Percentiles rank a stretch among this genome's conserved stretches.
Conservation (phyloP, 495 filamentous ascomycete species). For the Podospora comata region DNA sequence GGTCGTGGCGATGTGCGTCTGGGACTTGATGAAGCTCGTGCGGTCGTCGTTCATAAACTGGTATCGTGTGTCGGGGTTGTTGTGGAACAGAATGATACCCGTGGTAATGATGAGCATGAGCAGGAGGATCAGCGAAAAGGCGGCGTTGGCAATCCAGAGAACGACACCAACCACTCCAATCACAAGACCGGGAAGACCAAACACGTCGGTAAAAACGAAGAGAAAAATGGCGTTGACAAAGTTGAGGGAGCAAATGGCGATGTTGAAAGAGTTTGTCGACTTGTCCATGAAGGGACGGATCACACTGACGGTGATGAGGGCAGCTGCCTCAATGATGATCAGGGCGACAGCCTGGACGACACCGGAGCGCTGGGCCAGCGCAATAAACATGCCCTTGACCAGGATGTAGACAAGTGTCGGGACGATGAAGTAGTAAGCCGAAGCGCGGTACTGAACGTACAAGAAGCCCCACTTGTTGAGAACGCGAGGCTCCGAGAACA, state of each 20-base stretch:
- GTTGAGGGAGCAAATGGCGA: slow-evolving; percentile 84
- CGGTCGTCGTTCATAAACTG: slow-evolving; percentile 97
- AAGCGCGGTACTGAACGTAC: slow-evolving; percentile 95
- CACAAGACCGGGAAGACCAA: slow-evolving; percentile 80
- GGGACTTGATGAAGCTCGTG: slow-evolving; percentile 96
- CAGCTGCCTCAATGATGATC: slow-evolving; percentile 77
- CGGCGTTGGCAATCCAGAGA: slow-evolving; percentile 89
- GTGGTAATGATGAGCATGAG: slow-evolving; percentile 86
- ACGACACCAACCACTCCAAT: slow-evolving; percentile 92
- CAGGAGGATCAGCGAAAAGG: slow-evolving; percentile 79
- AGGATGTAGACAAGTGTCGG: slow-evolving; percentile 76
- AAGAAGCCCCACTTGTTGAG: slow-evolving; percentile 99
- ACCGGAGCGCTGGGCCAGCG: slow-evolving; percentile 70
- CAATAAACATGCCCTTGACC: slow-evolving; percentile 88
- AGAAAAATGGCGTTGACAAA: slow-evolving; percentile 88
- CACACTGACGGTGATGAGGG: slow-evolving; percentile 74
- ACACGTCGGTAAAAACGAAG: slow-evolving; percentile 77
- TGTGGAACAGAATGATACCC: slow-evolving; percentile 75
- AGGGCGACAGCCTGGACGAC: slow-evolving; percentile 80
- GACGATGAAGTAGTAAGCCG: slow-evolving; percentile 94
- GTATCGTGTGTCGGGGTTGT: slow-evolving; percentile 95
- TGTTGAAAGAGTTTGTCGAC: slow-evolving; percentile 96
- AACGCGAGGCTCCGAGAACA: slow-evolving; percentile 88
- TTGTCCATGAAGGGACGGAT: slow-evolving; percentile 98
- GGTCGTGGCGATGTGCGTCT: slow-evolving; percentile 69